Base-by-base conservation (phyloP, 352 stramenopile species). In the Phytophthora aleatoria region DNA sequence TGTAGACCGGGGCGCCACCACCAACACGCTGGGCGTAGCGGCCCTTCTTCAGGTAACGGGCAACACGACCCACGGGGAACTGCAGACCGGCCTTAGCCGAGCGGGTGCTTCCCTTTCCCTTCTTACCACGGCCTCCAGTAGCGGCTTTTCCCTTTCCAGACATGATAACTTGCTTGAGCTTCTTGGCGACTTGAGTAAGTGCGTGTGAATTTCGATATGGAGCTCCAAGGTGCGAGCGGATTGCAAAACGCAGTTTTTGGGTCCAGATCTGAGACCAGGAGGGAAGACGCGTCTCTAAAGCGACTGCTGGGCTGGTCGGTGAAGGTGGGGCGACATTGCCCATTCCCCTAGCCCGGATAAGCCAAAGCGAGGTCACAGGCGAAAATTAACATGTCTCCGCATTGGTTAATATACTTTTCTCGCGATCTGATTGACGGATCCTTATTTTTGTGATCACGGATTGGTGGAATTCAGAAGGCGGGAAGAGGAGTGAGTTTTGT, bases 31-130 rank as follows among this genome's bases (percentile, higher is more conserved):
- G 81, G 31, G 94, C 89, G 71, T 97, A 98, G 52, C 94, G 91
- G 59, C 92, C 92, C 78, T 98, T 90, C 65, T 90, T 91, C 15
- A 98, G 76, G 79, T 96, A 98, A 79, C 95, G 90, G 44, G 89
- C 90, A 49, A 98, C 92, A 96, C 95, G 89, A 64, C 93, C 94
- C 0, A 98, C 95, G 44, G 95, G 95, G 79, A 99, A 99, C 76
- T 98, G 92, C 53, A 98, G 84, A 16, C 95, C 95, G 30, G 95
- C 95, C 82, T 98, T 98, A 24, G 92, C 62, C 53, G 87, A 97
- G 16, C 82, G 76, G 36, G 77, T 86, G 47, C 55, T 74, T 39
- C 71, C 57, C 71, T 91, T 91, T 45, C 80, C 81, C 69, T 84
- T 89, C 72, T 90, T 90, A 42, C 82, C 82, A 68, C 82, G 78